Percentiles rank a stretch among this genome's conserved stretches.
Evolutionary conservation across 1,284 basidiomycete genomes (phyloP).

Genomic region (Earliella scabrosa): DNA sequence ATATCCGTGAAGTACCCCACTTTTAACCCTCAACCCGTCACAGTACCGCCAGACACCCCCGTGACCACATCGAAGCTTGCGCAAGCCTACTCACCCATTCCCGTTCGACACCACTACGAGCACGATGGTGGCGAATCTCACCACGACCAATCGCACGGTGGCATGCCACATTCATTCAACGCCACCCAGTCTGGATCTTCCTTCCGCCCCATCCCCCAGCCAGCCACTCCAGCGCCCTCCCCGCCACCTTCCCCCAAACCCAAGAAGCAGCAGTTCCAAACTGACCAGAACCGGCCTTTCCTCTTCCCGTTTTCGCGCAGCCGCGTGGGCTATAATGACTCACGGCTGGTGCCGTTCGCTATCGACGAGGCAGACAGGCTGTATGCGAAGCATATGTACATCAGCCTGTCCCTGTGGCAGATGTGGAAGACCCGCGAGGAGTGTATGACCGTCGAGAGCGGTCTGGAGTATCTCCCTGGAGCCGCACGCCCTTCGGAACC

Average conservation of each 20-base stretch:
- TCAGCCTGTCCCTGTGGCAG: conserved; percentile 89
- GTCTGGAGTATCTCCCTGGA: conserved; percentile 80
- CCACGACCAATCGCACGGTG: conserved; percentile 40
- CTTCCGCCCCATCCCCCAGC: conserved; percentile 62
- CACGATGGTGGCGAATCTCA: conserved; percentile 73
- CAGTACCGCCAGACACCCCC: conserved; percentile 40
- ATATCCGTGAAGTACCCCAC: conserved; percentile 95
- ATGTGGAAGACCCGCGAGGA: conserved; percentile 96
- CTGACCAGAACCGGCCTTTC: conserved; percentile 94
- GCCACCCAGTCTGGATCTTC: conserved; percentile 47
- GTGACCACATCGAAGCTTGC: conserved; percentile 71
- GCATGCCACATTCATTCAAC: conserved; percentile 48
- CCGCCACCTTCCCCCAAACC: conserved; percentile 90
- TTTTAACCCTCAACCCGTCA: conserved; percentile 64
- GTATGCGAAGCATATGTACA: conserved; percentile 90
- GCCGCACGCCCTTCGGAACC: conserved; percentile 48
- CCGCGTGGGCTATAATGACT: conserved; percentile 45
- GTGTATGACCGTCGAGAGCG: conserved; percentile 92
- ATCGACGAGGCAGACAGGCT: conserved; percentile 95
- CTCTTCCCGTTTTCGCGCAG: conserved; percentile 90
- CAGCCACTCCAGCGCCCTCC: conserved; percentile 87
- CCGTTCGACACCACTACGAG: conserved; percentile 90
- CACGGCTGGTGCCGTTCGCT: conserved; percentile 85
- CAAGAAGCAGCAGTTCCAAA: conserved; percentile 99
- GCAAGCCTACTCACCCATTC: conserved; percentile 90